Evolutionary conservation across 2,329 filamentous ascomycete species (phyloP), one percentile per base, ranked within the genome.

Genomic region (Exophiala viscosa): DNA sequence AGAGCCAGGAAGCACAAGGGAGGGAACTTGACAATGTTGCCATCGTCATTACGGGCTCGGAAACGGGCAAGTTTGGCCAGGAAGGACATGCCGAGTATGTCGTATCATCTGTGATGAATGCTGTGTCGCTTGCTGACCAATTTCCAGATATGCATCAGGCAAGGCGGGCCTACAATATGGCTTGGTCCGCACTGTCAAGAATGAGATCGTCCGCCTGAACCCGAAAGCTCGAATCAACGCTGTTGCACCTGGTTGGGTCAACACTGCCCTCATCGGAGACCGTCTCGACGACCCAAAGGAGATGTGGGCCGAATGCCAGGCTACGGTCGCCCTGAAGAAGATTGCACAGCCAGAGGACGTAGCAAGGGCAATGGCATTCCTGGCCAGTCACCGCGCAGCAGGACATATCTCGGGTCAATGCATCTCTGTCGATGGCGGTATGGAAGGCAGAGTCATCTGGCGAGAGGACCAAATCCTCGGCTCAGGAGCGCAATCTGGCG

Each of bases 401-500:
- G 78, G 79, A 0, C 76, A 81, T 58, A 76, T 81, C 36, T 74
- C 73, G n/a, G 79, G 79, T 1, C 71, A 81, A 61, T 78, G 73
- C 51, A 65, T 81, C 8, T 75, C 71, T 44, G 72, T 79, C 2
- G 75, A 78, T 59, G 76, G 74, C 8, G 75, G 75, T 0, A 77
- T 77, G 73, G 76, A 80, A 54, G 76, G 75, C 0, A 65, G 74
- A 9, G 63, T 77, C 15, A 66, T 80, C 1, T 79, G 76, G 77
- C 69, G 69, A 41, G 70, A 75, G 52, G 70, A 74, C 1, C 73
- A 76, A 50, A 56, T 70, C 4, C 44, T 56, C n/a, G 47, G 45
- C 5, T 28, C 17, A 23, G n/a, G 17, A 8, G 36, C 48, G 14
- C 38, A 50, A 15, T 7, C 41, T 28, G 45, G 47, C 5, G 20